Conservation (phyloP, 2,329 filamentous ascomycete species). For the Arachnopeziza araneosa region DNA sequence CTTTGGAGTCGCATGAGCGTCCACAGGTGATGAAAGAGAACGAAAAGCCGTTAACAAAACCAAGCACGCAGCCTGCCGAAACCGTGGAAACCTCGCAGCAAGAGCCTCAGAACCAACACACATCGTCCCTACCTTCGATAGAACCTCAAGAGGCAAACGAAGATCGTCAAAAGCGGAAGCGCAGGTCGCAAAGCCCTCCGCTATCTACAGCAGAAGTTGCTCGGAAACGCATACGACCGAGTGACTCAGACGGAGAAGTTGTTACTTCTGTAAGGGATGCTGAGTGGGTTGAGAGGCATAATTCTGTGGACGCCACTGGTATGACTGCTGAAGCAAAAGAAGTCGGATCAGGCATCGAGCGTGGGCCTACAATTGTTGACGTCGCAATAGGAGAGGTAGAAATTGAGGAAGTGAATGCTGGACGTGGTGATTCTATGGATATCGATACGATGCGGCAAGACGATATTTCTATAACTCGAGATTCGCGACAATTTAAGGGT, state of each 20-base stretch:
- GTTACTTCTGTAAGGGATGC: conserved; percentile 14
- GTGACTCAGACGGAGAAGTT: conserved; percentile 16
- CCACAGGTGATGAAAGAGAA: not conserved
- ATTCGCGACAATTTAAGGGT: conserved; percentile 41
- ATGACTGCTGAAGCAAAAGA: conserved; percentile 10
- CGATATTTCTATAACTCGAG: conserved; percentile 19
- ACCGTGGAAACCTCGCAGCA: not conserved
- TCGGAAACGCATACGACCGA: conserved; percentile 49
- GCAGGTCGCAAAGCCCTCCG: conserved; percentile 57
- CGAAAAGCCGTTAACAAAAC: not conserved
- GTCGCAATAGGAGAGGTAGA: conserved; percentile 15
- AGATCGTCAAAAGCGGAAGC: conserved; percentile 60
- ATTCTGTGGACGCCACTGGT: conserved; percentile 15
- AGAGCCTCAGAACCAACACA: conserved; percentile 7
- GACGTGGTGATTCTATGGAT: not conserved
- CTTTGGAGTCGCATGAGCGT: not conserved
- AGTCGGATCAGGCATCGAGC: not conserved
- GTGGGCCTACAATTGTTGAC: conserved; percentile 14
- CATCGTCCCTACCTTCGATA: conserved; percentile 19
- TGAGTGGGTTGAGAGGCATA: conserved; percentile 24
- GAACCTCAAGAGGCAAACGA: conserved; percentile 35
- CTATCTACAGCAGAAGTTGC: conserved; percentile 47
- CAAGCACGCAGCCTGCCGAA: not conserved
- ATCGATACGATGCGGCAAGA: not conserved
- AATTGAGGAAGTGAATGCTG: conserved; percentile 3